Evolutionary conservation across 2,329 filamentous ascomycete species (phyloP).

Genomic region (Penicillium psychrosexuale): DNA sequence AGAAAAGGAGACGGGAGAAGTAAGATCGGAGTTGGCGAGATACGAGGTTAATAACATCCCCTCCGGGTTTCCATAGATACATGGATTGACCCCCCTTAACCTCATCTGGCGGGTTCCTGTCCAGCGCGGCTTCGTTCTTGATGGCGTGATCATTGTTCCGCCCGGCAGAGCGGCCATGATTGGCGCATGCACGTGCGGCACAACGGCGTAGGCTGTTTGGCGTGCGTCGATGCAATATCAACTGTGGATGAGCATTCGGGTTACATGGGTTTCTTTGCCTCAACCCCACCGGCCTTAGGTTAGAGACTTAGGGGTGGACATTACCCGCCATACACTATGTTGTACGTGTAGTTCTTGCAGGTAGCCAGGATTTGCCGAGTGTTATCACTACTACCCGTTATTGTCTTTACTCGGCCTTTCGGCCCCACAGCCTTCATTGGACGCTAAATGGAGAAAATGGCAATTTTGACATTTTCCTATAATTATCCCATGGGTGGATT

Average conservation of each 20-base stretch:
- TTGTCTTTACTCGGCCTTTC: too few species aligned
- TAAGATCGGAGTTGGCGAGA: neutral
- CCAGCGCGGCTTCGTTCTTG: constrained; percentile 10
- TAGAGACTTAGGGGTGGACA: neutral
- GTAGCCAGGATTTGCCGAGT: too few species aligned
- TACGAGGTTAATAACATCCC: neutral
- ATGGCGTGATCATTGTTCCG: constrained; percentile 27
- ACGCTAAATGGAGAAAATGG: too few species aligned
- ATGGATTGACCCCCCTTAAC: constrained; percentile 10
- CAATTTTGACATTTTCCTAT: too few species aligned
- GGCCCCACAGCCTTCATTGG: too few species aligned
- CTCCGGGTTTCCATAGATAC: constrained; percentile 13
- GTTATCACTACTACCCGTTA: too few species aligned
- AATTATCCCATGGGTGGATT: too few species aligned
- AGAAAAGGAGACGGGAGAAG: constrained; percentile 2
- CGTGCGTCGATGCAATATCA: constrained; percentile 5
- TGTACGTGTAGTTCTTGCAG: too few species aligned
- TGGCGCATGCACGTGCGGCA: constrained; percentile 18
- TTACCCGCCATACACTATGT: too few species aligned
- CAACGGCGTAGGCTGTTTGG: constrained; percentile 27
- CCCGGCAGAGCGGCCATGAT: constrained; percentile 30
- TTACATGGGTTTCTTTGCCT: neutral
- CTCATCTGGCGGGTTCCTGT: neutral
- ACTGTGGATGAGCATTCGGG: neutral
- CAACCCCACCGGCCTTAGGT: neutral